These are phyloP conservation scores for Trametes gibbosa DNA, from an alignment of 768 basidiomycete species.

Conservation along the genomic window DNA sequence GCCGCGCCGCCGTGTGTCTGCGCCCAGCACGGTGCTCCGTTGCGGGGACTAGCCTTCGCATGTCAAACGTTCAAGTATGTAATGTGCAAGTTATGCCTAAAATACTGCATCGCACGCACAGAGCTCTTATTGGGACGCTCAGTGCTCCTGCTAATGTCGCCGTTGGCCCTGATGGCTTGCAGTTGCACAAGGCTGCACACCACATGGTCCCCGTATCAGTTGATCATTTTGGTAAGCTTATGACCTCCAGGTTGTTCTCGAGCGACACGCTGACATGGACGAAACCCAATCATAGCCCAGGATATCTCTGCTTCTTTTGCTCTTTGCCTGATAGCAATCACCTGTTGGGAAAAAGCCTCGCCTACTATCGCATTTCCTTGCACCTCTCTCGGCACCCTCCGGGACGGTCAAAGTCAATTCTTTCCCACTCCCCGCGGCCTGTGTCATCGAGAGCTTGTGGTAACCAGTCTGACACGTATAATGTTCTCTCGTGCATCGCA, in stretches of 20 bases:
- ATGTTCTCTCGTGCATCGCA: neutral
- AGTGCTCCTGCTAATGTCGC: neutral
- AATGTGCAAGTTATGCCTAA: neutral
- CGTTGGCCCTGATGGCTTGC: neutral
- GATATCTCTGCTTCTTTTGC: neutral
- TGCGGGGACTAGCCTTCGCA: neutral
- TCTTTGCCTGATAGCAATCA: neutral
- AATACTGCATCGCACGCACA: neutral
- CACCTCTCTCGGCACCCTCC: neutral
- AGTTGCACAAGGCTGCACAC: neutral
- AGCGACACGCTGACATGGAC: conserved; percentile 1
- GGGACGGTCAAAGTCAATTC: neutral
- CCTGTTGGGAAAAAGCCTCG: neutral
- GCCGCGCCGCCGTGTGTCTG: neutral
- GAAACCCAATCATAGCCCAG: conserved; percentile 7
- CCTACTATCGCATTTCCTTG: neutral
- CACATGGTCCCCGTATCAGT: conserved; percentile 16
- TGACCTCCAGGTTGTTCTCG: neutral
- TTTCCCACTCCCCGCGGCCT: neutral
- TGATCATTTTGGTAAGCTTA: conserved; percentile 16
- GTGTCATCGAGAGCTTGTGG: neutral
- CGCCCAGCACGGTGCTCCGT: neutral
- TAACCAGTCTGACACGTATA: neutral
- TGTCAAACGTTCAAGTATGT: neutral
- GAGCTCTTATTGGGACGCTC: neutral